Evolutionary conservation across 345 rosid genomes (phyloP), one percentile per base, ranked within the genome.

Genomic region (Combretum micranthum): DNA sequence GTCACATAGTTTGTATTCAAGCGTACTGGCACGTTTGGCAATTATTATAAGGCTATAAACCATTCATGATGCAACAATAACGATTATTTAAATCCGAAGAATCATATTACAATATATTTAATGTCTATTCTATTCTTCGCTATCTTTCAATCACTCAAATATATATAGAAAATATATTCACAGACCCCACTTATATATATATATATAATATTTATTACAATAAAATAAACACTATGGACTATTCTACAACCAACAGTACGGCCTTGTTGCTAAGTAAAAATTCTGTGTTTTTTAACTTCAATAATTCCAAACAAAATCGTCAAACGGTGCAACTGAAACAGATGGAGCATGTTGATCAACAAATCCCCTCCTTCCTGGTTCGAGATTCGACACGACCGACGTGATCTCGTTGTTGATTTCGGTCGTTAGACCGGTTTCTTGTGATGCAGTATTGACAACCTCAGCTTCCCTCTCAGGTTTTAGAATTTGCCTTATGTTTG

Each of bases 271-370:
- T 48, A 45, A 10, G 20, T 42, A 19, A n/a, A 20, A 2, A 4
- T 5, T 49, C 48, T 26, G 20, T 12, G 16, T 53, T 22, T n/a
- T 50, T 44, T 19, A 16, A 8, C 60, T 61, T 77, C 77, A 86
- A 69, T 74, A 86, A 69, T 60, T 82, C 97, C 96, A 86, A 44
- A 89, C 65, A 64, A 72, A 68, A 53, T 79, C 84, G 57, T 67
- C 52, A 13, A 80, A 70, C 47, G 60, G 73, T 1, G 78, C 61
- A 1, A 77, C 53, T 13, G 84, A 77, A 51, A 83, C 48, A 47
- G 82, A 76, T 60, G 87, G 87, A 8, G 57, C 81, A 21, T 70
- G 80, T 37, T 66, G 88, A 55, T 73, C 75, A 20, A 78, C 73
- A 15, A 74, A 66, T 32, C 55, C 60, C 69, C 72, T 78, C 65